These are phyloP conservation scores for Mucor piriformis DNA, from an alignment of 371 early-diverging fungal genomes.

Conservation along the genomic window DNA sequence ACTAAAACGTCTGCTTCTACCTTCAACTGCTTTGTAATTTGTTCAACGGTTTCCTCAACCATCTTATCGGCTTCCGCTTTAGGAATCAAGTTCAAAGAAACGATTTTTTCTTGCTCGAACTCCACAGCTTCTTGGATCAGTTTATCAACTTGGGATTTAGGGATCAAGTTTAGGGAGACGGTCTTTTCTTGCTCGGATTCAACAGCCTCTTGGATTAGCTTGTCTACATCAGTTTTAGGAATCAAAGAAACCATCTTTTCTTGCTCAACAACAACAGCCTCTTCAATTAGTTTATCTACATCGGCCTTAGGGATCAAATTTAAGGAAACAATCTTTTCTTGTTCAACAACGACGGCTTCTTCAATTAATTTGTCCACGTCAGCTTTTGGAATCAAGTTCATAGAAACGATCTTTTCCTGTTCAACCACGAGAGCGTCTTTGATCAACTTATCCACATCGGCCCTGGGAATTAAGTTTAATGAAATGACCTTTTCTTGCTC, in stretches of 20 bases:
- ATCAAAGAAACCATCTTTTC: background rate
- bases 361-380: constrained; percentile 1
- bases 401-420: constrained; percentile 2
- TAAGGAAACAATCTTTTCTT: background rate
- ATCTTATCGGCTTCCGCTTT: constrained; percentile 1
- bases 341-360: constrained; percentile 1
- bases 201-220: constrained; percentile 1
- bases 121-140: constrained; percentile 5
- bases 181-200: background rate
- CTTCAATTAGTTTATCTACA: background rate
- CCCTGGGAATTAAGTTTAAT: background rate
- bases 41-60: background rate
- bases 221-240: background rate
- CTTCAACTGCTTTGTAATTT: background rate
- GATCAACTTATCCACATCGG: constrained; percentile 5
- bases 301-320: constrained; percentile 1
- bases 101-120: background rate
- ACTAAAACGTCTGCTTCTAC: background rate
- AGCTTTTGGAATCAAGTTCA: constrained; percentile 3
- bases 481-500: background rate
- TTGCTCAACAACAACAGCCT: background rate
- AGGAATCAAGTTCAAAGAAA: background rate
- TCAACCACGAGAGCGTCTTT: background rate
- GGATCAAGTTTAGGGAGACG: background rate
- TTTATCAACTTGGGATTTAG: constrained; percentile 2